Evolutionary conservation across 345 rosid species (phyloP).

Genomic region (Luvunga scandens): DNA sequence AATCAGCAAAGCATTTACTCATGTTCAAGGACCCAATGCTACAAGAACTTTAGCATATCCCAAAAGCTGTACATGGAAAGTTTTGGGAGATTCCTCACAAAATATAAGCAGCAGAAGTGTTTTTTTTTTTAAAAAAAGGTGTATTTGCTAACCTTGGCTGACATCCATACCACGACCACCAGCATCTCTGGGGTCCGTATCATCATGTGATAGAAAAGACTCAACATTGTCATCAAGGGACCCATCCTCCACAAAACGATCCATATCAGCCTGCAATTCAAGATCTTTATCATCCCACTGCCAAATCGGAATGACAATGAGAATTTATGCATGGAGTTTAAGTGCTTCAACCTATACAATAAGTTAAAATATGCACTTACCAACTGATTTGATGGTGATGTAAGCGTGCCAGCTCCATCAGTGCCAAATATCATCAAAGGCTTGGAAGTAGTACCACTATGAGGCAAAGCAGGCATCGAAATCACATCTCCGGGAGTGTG

Average conservation of each 20-base stretch:
- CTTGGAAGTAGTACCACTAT: constrained; percentile 80
- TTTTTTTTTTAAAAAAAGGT: background rate
- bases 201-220: constrained; percentile 93
- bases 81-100: background rate
- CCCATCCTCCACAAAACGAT: constrained; percentile 91
- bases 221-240: constrained; percentile 94
- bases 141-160: constrained; percentile 51
- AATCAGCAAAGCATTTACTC: background rate
- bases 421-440: constrained; percentile 66
- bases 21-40: constrained; percentile 3
- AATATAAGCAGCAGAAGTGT: background rate
- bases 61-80: background rate
- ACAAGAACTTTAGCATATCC: background rate
- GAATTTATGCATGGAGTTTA: constrained; percentile 36
- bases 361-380: constrained; percentile 45
- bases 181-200: constrained; percentile 74
- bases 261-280: constrained; percentile 94
- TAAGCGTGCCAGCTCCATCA: constrained; percentile 81
- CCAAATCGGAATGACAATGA: constrained; percentile 51
- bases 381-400: constrained; percentile 90
- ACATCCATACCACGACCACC: constrained; percentile 85
- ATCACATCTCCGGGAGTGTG: constrained; percentile 95
- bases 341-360: constrained; percentile 25
- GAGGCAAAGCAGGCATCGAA: constrained; percentile 87
- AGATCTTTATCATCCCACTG: constrained; percentile 73